phyloP scores from a whole-genome alignment of 208 protist genomes.

The Acanthamoeba castellanii region DNA sequence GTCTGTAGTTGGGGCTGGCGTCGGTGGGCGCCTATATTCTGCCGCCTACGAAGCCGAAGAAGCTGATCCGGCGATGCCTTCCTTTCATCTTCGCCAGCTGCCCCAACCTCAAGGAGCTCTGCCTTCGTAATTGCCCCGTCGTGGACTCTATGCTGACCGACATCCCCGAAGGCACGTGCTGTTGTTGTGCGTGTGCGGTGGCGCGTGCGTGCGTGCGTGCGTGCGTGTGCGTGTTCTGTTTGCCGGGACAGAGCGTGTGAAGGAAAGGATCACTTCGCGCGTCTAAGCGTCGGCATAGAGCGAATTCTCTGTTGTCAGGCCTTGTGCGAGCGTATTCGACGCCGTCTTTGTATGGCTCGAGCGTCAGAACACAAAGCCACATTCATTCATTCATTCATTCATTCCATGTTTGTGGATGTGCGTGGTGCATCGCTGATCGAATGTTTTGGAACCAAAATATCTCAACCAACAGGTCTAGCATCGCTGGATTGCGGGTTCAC shows the following conservation, averaged over 20 bases:
- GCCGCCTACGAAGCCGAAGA: conserved; percentile 45
- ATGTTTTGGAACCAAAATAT: background rate
- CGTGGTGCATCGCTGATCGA: background rate
- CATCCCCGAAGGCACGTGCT: conserved; percentile 46
- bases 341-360: no score
- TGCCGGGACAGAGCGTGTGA: no score
- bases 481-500: conserved; percentile 43
- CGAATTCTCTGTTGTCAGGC: background rate
- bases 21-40: conserved; percentile 22
- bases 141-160: conserved; percentile 43
- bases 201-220: background rate
- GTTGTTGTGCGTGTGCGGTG: background rate
- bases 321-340: background rate
- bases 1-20: background rate
- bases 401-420: no score
- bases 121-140: conserved; percentile 18
- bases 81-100: conserved; percentile 45
- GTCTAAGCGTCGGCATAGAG: no score
- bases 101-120: conserved; percentile 39
- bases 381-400: no score
- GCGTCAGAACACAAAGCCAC: no score
- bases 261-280: no score
- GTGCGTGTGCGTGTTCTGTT: background rate
- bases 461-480: background rate
- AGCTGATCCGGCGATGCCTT: conserved; percentile 35